A percentile compares a stretch with the other conserved stretches of the same genome.
These are phyloP conservation scores for Penicillium bovifimosum DNA, from an alignment of 495 filamentous ascomycete genomes.

Conservation along the genomic window DNA sequence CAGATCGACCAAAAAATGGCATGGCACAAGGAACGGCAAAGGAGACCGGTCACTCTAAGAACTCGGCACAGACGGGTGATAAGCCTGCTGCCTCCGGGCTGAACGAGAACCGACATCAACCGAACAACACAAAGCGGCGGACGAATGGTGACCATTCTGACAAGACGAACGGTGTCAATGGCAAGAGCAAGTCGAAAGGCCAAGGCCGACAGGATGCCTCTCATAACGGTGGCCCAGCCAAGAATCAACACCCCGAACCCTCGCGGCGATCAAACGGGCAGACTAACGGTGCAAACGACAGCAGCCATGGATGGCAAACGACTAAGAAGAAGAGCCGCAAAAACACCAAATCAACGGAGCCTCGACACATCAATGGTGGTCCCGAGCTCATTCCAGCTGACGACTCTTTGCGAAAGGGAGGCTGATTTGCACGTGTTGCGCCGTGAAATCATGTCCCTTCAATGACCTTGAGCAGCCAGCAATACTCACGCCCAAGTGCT, in stretches of 20 bases:
- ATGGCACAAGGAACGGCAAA: slow-evolving; percentile 19
- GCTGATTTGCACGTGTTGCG: slow-evolving; percentile 17
- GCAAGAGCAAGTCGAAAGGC: slow-evolving; percentile 31
- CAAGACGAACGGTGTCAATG: slow-evolving; percentile 33
- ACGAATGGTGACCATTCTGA: slow-evolving; percentile 34
- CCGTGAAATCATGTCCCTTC: background rate
- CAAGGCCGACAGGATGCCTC: slow-evolving; percentile 30
- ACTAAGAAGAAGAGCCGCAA: slow-evolving; percentile 45
- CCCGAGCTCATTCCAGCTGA: slow-evolving; percentile 44
- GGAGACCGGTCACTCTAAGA: slow-evolving; percentile 29
- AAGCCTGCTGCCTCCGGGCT: slow-evolving; percentile 14
- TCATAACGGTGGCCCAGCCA: slow-evolving; percentile 18
- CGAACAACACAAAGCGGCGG: slow-evolving; percentile 25
- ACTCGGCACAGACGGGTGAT: slow-evolving; percentile 24
- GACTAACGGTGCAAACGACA: slow-evolving; percentile 16
- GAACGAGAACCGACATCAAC: slow-evolving; percentile 22
- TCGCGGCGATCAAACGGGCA: slow-evolving; percentile 33
- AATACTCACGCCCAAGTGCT: background rate
- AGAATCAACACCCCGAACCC: slow-evolving; percentile 28
- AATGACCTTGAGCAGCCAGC: background rate
- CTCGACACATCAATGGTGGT: slow-evolving; percentile 22
- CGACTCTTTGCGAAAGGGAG: slow-evolving; percentile 47
- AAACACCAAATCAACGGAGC: slow-evolving; percentile 32
- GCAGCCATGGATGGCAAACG: slow-evolving; percentile 42
- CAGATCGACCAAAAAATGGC: slow-evolving; percentile 27